Evolutionary conservation across 164 flowering plant genomes (phyloP), one percentile per base, ranked within the genome.

Genomic region (Dillenia turbinata): DNA sequence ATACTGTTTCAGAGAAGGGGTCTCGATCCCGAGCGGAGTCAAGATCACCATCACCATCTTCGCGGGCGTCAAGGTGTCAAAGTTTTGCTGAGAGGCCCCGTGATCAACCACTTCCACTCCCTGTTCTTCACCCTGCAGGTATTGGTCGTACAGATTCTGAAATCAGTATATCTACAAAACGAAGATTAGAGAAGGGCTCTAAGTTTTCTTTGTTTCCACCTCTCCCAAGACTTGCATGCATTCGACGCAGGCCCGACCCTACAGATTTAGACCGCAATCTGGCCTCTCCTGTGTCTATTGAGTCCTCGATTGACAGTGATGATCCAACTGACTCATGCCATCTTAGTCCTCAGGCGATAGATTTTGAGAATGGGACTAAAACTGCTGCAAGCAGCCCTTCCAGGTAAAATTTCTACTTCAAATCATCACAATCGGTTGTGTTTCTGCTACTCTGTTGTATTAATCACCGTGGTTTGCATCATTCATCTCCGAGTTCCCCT

Each of bases 101-200:
- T 75, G 85, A 94, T 13, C 97, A 88, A 65, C 96, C 96, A 48
- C 96, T 88, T 63, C 97, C 97, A 33, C 86, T 89, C 65, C 99
- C 99, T 48, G 77, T 63, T 55, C 60, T 60, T 52, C 78, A 67
- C 48, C 79, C 81, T 55, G 74, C 83, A 24, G 54, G 56, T 44
- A 61, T 87, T 9, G 79, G 71, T 13, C 84, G 84, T 22, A 77
- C 81, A 7, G 81, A 84, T 71, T 86, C 99, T 66, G 90, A 78
- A 48, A 77, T 78, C 44, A 76, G 78, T 77, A 62, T 69, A 64
- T 62, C 83, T 17, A 44, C 75, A 62, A 85, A 80, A 70, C 76
- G 82, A 26, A 77, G 74, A 56, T 24, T 52, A 3, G 89, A 80
- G 45, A 85, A 73, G 73, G 71, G 74, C 55, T 63, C 78, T 54